phyloP scores from a whole-genome alignment of 2,329 filamentous ascomycete species.

The Alternaria viburni region DNA sequence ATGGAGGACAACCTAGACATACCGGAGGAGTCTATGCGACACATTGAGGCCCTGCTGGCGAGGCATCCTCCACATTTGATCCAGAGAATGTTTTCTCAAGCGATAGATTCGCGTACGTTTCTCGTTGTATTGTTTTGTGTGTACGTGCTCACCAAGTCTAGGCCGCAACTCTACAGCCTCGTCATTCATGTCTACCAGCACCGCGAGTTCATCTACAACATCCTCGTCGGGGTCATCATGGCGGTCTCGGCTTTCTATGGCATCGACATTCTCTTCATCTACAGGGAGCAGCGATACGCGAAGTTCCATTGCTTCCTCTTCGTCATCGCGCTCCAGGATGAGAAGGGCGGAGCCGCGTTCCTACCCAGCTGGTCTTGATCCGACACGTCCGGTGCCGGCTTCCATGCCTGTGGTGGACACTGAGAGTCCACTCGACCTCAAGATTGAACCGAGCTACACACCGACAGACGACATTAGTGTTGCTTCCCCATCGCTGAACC shows the following conservation, averaged over 20 bases:
- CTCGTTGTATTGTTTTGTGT: neutral
- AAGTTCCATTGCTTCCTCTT: slow-evolving; percentile 38
- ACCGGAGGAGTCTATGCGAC: slow-evolving; percentile 47
- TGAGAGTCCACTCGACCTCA: slow-evolving; percentile 40
- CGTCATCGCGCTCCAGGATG: slow-evolving; percentile 38
- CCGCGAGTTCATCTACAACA: slow-evolving; percentile 35
- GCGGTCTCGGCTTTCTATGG: slow-evolving; percentile 43
- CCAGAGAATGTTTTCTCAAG: slow-evolving; percentile 47
- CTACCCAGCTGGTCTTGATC: slow-evolving; percentile 42
- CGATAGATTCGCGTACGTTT: slow-evolving; percentile 44
- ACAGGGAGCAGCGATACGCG: slow-evolving; percentile 37
- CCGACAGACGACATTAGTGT: slow-evolving; percentile 43
- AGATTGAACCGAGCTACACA: slow-evolving; percentile 37
- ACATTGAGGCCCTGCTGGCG: slow-evolving; percentile 45
- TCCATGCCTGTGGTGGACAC: slow-evolving; percentile 41
- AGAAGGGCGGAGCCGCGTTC: slow-evolving; percentile 43
- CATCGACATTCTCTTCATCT: slow-evolving; percentile 41
- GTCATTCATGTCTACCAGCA: slow-evolving; percentile 42
- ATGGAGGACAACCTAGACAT: slow-evolving; percentile 47
- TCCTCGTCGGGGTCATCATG: slow-evolving; percentile 41
- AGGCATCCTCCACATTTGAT: slow-evolving; percentile 46
- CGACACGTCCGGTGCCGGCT: slow-evolving; percentile 39
- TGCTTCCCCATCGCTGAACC: slow-evolving; percentile 30
- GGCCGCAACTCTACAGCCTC: slow-evolving; percentile 44
- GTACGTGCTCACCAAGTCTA: slow-evolving; percentile 28